Conservation (phyloP, 768 basidiomycete species). For the Boletus rubroflammeus region DNA sequence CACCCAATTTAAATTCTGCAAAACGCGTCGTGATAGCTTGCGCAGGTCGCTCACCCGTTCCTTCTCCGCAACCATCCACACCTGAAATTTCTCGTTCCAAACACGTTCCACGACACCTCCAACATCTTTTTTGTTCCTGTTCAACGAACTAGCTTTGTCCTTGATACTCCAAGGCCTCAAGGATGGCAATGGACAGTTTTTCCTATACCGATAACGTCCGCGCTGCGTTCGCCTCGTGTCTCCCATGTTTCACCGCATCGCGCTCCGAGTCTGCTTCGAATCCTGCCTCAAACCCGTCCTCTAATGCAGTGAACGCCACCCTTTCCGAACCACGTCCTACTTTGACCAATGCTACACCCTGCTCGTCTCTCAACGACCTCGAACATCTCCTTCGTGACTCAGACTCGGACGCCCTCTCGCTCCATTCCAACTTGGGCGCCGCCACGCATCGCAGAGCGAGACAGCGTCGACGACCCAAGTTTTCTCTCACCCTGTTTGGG, state of each 20-base stretch:
- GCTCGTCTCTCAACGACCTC: conserved; percentile 37
- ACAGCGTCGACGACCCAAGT: conserved; percentile 32
- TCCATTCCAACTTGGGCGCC: conserved; percentile 61
- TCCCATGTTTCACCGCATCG: conserved; percentile 50
- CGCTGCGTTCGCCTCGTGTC: conserved; percentile 56
- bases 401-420: conserved; percentile 57
- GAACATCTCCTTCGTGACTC: conserved; percentile 49
- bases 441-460: conserved; percentile 30
- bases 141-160: neutral
- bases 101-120: neutral
- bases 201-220: conserved; percentile 63
- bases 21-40: too few relatives aligned
- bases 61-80: neutral
- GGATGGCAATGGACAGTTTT: conserved; percentile 39
- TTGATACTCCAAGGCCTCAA: neutral
- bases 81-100: neutral
- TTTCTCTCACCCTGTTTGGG: conserved; percentile 58
- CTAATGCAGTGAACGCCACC: conserved; percentile 2
- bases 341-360: conserved; percentile 4
- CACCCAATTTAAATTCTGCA: too few relatives aligned
- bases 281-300: conserved; percentile 1
- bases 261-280: conserved; percentile 29
- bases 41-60: neutral
- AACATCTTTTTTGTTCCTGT: neutral
- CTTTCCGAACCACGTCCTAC: conserved; percentile 28